These are phyloP conservation scores for Zymoseptoria passerinii DNA, from an alignment of 2,329 filamentous ascomycete genomes.

Conservation along the genomic window DNA sequence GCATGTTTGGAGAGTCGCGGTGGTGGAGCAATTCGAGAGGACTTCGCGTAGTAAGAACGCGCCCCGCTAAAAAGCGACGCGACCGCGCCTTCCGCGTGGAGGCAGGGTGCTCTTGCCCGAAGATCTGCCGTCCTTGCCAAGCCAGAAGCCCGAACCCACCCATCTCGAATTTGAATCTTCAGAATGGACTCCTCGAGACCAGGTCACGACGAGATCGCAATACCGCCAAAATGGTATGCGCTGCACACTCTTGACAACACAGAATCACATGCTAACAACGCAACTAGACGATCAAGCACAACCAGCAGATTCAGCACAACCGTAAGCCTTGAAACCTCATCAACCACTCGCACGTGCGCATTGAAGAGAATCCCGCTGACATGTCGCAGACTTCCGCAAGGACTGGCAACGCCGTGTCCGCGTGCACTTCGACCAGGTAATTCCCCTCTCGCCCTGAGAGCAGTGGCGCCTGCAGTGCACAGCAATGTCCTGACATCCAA, in stretches of 20 bases:
- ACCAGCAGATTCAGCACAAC: constrained; percentile 96
- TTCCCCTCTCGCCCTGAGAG: constrained; percentile 47
- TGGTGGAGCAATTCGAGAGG: not conserved
- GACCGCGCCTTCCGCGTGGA: constrained; percentile 1
- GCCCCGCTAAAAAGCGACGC: constrained; percentile 3
- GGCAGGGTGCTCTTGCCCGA: not conserved
- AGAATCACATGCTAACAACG: not conserved
- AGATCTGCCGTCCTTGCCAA: not conserved
- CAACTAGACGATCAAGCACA: constrained; percentile 80
- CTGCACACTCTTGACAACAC: constrained; percentile 1
- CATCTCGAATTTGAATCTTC: not conserved
- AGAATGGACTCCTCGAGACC: not conserved
- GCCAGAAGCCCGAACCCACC: not conserved
- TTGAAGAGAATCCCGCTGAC: constrained; percentile 6
- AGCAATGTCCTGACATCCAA: constrained; percentile 29
- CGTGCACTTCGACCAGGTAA: constrained; percentile 99
- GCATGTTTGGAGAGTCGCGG: not conserved
- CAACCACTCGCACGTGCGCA: not conserved
- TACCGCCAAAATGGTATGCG: constrained; percentile 14
- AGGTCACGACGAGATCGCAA: constrained; percentile 16
- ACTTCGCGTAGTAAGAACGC: not conserved
- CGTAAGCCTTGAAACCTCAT: constrained; percentile 32
- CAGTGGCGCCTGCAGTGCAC: constrained; percentile 42
- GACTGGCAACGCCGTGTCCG: constrained; percentile 99
- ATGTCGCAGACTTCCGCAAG: constrained; percentile 82